Conservation (phyloP, 2,329 filamentous ascomycete species). For the Alternaria viburni region DNA sequence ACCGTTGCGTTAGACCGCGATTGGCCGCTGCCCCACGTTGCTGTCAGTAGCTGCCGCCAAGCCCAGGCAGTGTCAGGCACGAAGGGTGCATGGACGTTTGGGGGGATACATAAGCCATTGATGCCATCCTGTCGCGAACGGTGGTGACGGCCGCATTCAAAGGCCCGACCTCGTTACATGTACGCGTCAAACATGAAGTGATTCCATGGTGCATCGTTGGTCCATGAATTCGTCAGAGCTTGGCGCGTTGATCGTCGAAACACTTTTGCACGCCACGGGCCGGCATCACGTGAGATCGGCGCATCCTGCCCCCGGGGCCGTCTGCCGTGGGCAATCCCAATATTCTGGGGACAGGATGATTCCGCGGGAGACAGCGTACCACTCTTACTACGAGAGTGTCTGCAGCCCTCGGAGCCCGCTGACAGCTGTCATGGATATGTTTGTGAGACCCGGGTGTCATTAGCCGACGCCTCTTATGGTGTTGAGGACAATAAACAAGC, state of each 20-base stretch:
- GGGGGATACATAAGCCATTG: not conserved
- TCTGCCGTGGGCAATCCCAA: not conserved
- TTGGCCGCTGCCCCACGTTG: slow-evolving; percentile 25
- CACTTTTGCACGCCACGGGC: not conserved
- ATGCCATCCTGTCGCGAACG: not conserved
- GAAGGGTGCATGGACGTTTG: not conserved
- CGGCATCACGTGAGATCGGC: not conserved
- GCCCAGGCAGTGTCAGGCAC: not conserved
- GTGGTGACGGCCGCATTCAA: not conserved
- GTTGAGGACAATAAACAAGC: not conserved
- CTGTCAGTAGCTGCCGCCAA: slow-evolving; percentile 1
- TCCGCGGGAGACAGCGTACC: not conserved
- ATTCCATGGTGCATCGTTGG: not conserved
- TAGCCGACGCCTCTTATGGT: not conserved
- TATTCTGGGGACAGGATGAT: not conserved
- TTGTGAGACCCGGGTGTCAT: not conserved
- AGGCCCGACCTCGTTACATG: not conserved
- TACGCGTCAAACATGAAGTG: not conserved
- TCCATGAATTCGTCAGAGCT: not conserved
- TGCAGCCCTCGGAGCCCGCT: not conserved
- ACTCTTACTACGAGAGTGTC: not conserved
- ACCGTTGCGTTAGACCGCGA: slow-evolving; percentile 24
- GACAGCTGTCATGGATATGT: not conserved
- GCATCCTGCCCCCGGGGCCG: not conserved
- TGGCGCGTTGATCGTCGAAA: not conserved